Base-by-base conservation (phyloP, 495 filamentous ascomycete genomes). In the Aspergillus cavernicola region DNA sequence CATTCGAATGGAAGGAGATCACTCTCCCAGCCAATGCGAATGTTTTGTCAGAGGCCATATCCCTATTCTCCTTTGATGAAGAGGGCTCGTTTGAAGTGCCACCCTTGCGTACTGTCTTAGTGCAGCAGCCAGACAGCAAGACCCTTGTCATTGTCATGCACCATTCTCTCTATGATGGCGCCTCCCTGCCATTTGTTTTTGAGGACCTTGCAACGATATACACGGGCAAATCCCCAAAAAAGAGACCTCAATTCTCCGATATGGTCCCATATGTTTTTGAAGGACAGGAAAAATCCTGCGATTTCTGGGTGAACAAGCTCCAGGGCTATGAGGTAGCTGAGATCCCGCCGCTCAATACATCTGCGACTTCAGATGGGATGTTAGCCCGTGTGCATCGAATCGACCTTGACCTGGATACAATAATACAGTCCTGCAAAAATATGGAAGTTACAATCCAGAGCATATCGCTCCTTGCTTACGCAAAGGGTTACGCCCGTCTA, bases 131-230 rank as follows among this genome's bases (percentile, higher is more conserved):
- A 6, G 56, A 65, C 35, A 41, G 35, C 32, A 60, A 43, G 7
- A 61, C 64, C 29, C 50, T 74, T 22, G 52, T 72, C 20, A 42
- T 74, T 18, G 58, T 68, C 16, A 77, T 95, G 24, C 86, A 92
- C 61, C 92, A 97, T 63, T 89, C 83, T 4, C 70, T 97, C 0
- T 97, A 97, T 61, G 92, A 97, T 67, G 92, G 87, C 8, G 87
- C 78, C 61, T 92, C 89, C 45, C 76, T 95, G 16, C 70, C 79
- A 4, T 66, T 91, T 13, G 64, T 96, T 0, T 72, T 96, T 10
- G 70, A 76, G n/a, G 71, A 78, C 32, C 68, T 92, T 13, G 69
- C 69, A 28, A 62, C 52, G 3, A 59, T 58, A 6, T 76, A 75
- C 48, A 43, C 55, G 13, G 69, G 67, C 9, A 51, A 56, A 15